Conservation (phyloP, 78 protist genomes). For the Dictyostelium discoideum region DNA sequence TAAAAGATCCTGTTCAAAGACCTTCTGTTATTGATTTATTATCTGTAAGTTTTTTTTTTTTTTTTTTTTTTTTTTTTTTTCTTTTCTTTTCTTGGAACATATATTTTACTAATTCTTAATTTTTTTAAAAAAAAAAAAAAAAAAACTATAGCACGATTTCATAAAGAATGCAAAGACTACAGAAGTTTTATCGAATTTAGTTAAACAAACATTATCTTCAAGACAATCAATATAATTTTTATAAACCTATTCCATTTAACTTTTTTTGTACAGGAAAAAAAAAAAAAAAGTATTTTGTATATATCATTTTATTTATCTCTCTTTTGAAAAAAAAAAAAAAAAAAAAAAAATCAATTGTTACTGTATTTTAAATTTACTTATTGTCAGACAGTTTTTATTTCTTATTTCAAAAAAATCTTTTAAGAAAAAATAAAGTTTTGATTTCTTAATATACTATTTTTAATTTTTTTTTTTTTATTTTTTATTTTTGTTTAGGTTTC, state of each 20-base stretch:
- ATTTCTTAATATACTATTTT: background rate
- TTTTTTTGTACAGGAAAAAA: background rate
- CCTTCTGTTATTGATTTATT: slow-evolving; percentile 82
- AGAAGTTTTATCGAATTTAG: slow-evolving; percentile 30
- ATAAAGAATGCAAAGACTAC: slow-evolving; percentile 48
- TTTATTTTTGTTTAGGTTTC: no score
- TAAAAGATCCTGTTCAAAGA: slow-evolving; percentile 88
- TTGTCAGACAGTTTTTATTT: no score
- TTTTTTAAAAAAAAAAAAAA: no score
- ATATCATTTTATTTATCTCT: background rate
- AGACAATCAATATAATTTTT: background rate
- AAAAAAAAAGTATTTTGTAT: background rate
- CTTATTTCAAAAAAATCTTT: background rate
- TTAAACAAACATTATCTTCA: slow-evolving; percentile 18
- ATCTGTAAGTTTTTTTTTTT: background rate
- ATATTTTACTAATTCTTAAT: no score
- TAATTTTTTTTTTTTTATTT: no score
- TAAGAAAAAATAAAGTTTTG: background rate
- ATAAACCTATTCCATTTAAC: background rate
- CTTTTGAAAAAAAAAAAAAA: no score
- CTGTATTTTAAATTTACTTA: background rate
- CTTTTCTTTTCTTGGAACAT: no score
- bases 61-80: background rate
- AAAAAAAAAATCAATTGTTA: background rate
- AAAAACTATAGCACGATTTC: slow-evolving; percentile 43